Conservation (phyloP, 1,284 basidiomycete species). For the Ganoderma meredithae region DNA sequence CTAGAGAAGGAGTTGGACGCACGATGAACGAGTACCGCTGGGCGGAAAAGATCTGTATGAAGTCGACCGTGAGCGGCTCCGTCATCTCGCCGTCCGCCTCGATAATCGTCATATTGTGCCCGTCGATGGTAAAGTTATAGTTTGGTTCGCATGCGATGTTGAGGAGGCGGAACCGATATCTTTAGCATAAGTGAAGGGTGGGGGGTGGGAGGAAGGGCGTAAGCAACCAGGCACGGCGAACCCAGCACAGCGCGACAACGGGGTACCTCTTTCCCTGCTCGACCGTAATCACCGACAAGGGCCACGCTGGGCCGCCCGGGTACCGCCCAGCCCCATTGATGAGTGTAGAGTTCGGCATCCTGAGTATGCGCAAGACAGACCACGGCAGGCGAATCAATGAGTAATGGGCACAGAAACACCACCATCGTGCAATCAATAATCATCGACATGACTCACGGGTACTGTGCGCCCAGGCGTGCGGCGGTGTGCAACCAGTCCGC, state of each 20-base stretch:
- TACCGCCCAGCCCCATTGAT: conserved; percentile 58
- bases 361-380: not conserved
- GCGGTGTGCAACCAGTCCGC: conserved; percentile 37
- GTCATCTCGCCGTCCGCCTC: conserved; percentile 44
- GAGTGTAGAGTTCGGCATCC: conserved; percentile 44
- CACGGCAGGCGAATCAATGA: not conserved
- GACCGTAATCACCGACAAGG: conserved; percentile 44
- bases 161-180: conserved; percentile 52
- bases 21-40: conserved; percentile 48
- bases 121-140: conserved; percentile 44
- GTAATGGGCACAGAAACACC: not conserved
- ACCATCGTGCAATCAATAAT: not conserved
- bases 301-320: conserved; percentile 21
- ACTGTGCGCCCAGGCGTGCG: conserved; percentile 16
- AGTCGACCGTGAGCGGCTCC: conserved; percentile 43
- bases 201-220: too few species aligned
- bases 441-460: conserved; percentile 14
- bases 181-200: not conserved
- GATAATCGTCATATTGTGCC: conserved; percentile 45
- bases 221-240: not conserved
- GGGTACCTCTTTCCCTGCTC: conserved; percentile 40
- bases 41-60: conserved; percentile 44
- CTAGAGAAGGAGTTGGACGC: not conserved
- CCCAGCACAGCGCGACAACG: not conserved
- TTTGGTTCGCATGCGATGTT: conserved; percentile 50